Evolutionary conservation across 768 basidiomycete genomes (phyloP).

Genomic region (Multifurca ochricompacta): DNA sequence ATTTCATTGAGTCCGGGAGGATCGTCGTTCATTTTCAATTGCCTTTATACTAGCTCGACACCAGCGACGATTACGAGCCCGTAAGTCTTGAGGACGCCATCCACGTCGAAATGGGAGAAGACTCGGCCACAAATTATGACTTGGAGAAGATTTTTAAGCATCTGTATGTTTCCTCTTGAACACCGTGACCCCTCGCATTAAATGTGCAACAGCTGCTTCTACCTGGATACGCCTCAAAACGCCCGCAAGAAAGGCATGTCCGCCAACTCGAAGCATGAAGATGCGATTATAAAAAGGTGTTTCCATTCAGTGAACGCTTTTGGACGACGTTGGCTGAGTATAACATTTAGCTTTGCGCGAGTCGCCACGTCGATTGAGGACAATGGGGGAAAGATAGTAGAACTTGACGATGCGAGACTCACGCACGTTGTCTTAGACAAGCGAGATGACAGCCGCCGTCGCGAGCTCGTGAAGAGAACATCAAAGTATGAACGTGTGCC

Average conservation of each 20-base stretch:
- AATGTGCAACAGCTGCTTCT: conserved; percentile 56
- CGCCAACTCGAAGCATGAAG: conserved; percentile 46
- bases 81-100: neutral
- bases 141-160: conserved; percentile 73
- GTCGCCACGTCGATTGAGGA: conserved; percentile 45
- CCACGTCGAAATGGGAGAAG: conserved; percentile 56
- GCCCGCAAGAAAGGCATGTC: conserved; percentile 57
- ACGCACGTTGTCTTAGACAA: conserved; percentile 85
- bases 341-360: conserved; percentile 46
- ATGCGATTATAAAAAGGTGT: conserved; percentile 48
- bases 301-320: conserved; percentile 18
- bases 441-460: conserved; percentile 66
- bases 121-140: conserved; percentile 70
- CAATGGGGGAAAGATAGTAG: conserved; percentile 68
- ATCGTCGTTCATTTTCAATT: neutral
- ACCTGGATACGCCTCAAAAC: conserved; percentile 76
- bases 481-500: conserved; percentile 44
- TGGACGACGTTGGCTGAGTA: neutral
- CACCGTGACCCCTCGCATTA: neutral
- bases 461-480: conserved; percentile 62
- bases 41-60: neutral
- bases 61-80: neutral
- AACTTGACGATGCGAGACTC: conserved; percentile 66
- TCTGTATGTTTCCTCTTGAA: conserved; percentile 40
- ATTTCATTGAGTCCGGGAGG: neutral